These are phyloP conservation scores for Chaetoceros muelleri DNA, from an alignment of 108 stramenopile genomes.

Conservation along the genomic window DNA sequence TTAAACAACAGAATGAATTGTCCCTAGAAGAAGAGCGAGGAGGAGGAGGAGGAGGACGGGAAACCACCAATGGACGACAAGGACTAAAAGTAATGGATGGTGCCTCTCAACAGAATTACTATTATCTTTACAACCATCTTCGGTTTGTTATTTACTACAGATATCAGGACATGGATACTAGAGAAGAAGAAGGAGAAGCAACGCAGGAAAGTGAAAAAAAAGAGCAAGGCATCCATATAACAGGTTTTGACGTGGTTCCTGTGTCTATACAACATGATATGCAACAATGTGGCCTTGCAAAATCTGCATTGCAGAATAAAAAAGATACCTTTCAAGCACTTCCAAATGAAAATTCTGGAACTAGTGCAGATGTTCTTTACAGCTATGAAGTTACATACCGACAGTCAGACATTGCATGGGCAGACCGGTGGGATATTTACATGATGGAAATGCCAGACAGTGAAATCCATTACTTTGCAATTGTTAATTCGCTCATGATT, in stretches of 20 bases:
- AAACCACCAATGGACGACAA: too few species aligned
- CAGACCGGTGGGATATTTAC: conserved; percentile 99
- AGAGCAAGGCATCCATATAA: conserved; percentile 84
- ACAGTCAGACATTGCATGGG: conserved; percentile 76
- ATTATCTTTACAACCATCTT: conserved; percentile 83
- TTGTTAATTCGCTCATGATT: conserved; percentile 98
- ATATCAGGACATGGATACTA: conserved; percentile 22
- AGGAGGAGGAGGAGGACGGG: too few species aligned
- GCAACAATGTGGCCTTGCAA: conserved; percentile 1
- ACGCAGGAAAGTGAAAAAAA: conserved; percentile 18
- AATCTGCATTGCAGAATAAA: neutral
- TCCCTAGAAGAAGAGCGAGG: conserved; percentile 10
- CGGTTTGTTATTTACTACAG: conserved; percentile 65
- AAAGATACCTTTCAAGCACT: conserved; percentile 27
- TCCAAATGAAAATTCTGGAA: conserved; percentile 4
- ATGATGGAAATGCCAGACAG: conserved; percentile 87
- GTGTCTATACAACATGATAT: conserved; percentile 78
- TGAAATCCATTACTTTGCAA: conserved; percentile 98
- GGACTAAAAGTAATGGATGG: too few species aligned
- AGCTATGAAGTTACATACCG: conserved; percentile 95
- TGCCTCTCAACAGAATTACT: too few species aligned
- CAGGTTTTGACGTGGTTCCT: conserved; percentile 89
- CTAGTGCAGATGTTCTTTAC: conserved; percentile 51
- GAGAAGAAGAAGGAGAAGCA: conserved; percentile 13
- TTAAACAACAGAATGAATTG: conserved; percentile 24